phyloP scores from a whole-genome alignment of 352 stramenopile species.

The Phytophthora melonis region DNA sequence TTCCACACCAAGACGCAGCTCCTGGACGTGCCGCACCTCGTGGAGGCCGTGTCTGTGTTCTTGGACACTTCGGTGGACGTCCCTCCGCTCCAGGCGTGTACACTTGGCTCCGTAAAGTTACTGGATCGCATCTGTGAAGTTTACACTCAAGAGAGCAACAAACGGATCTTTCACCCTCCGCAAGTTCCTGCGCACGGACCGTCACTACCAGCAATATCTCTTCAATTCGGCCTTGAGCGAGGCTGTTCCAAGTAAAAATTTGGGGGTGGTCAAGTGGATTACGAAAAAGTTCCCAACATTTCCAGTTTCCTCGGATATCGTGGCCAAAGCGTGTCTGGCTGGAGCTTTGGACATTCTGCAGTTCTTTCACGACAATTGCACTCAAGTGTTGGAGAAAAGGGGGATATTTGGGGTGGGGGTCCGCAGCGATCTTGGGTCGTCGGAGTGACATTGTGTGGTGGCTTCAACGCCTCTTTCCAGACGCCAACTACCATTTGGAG shows the following conservation, averaged over 20 bases:
- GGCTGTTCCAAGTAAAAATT: not conserved
- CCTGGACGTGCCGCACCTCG: not conserved
- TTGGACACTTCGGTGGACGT: slow-evolving; percentile 3
- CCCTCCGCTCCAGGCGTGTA: not conserved
- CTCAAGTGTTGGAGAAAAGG: not conserved
- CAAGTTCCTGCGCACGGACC: not conserved
- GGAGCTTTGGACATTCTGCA: slow-evolving; percentile 12
- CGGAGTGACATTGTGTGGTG: slow-evolving; percentile 9
- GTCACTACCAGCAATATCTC: slow-evolving; percentile 11
- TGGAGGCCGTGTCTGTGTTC: not conserved
- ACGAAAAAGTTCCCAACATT: not conserved
- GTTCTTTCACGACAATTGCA: slow-evolving; percentile 10
- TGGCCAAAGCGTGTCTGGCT: slow-evolving; percentile 1
- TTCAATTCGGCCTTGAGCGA: not conserved
- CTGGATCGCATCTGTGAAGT: slow-evolving; percentile 15
- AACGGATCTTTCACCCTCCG: not conserved
- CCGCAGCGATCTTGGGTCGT: not conserved
- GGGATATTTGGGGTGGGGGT: not conserved
- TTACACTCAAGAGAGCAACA: not conserved
- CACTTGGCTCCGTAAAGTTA: not conserved
- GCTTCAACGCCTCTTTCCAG: not conserved
- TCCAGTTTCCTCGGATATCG: not conserved
- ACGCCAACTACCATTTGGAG: not conserved
- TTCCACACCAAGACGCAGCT: slow-evolving; percentile 1
- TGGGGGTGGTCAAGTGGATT: slow-evolving; percentile 11